Percentiles rank a stretch among this genome's conserved stretches.
These are phyloP conservation scores for Sarocladium brachiariae DNA, from an alignment of 2,329 filamentous ascomycete genomes.

Conservation along the genomic window DNA sequence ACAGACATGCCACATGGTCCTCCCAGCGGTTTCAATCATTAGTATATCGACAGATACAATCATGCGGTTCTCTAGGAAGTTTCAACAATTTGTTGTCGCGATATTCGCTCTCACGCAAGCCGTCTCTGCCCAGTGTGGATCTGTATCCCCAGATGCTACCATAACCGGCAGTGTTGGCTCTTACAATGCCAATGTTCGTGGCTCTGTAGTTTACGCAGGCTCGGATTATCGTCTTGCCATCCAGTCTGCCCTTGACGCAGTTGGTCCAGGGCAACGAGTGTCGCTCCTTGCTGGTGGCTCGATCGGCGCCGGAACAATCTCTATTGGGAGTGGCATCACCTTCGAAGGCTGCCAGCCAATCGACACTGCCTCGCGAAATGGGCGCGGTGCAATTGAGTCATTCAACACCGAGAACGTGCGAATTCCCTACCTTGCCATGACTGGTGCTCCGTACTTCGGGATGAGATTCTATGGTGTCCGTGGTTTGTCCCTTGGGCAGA, in stretches of 20 bases:
- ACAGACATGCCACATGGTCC: no score
- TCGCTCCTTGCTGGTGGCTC: slow-evolving; percentile 47
- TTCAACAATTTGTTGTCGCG: neutral
- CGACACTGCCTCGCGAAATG: slow-evolving; percentile 32
- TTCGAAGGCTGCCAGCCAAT: slow-evolving; percentile 55
- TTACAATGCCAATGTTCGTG: slow-evolving; percentile 38
- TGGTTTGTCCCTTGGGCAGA: slow-evolving; percentile 40
- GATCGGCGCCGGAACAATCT: slow-evolving; percentile 46
- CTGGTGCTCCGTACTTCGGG: slow-evolving; percentile 51
- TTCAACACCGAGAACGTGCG: slow-evolving; percentile 39
- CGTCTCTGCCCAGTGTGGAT: slow-evolving; percentile 36
- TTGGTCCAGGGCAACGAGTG: slow-evolving; percentile 44
- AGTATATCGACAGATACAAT: no score
- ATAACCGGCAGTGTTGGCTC: slow-evolving; percentile 39
- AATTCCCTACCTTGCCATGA: slow-evolving; percentile 52
- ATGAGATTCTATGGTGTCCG: slow-evolving; percentile 46
- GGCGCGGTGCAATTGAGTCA: slow-evolving; percentile 47
- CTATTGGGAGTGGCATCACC: slow-evolving; percentile 43
- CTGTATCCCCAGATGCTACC: slow-evolving; percentile 36
- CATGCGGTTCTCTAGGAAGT: no score
- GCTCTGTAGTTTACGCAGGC: slow-evolving; percentile 41
- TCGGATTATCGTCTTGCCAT: slow-evolving; percentile 48
- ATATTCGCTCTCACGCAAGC: neutral
- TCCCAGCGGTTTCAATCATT: no score
- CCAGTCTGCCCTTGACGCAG: slow-evolving; percentile 45